Conservation (phyloP, 495 filamentous ascomycete genomes). For the Bacidia gigantensis region DNA sequence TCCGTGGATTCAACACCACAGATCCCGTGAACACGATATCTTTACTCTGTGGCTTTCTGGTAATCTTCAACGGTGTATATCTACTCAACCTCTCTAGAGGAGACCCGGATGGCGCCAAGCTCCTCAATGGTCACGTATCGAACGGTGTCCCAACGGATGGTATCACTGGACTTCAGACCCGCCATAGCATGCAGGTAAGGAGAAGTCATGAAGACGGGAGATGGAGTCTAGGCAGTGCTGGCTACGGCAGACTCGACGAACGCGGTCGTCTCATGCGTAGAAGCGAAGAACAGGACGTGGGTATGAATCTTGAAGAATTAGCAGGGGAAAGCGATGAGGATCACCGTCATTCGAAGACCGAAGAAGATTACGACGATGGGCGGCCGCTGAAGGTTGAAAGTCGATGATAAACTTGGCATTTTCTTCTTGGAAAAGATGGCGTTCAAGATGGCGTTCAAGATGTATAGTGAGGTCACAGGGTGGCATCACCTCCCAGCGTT, state of each 20-base stretch:
- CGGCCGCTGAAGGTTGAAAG: conserved; percentile 30
- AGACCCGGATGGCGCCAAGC: conserved; percentile 66
- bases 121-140: conserved; percentile 47
- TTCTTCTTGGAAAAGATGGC: background rate
- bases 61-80: conserved; percentile 96
- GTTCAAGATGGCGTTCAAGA: background rate
- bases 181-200: conserved; percentile 81
- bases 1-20: conserved; percentile 92
- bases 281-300: conserved; percentile 66
- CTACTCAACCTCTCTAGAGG: conserved; percentile 85
- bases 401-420: conserved; percentile 21
- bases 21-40: conserved; percentile 89
- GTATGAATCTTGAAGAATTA: conserved; percentile 51
- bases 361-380: conserved; percentile 16
- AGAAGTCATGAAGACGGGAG: conserved; percentile 47
- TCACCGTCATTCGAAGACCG: conserved; percentile 2
- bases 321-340: conserved; percentile 57
- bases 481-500: too few relatives aligned
- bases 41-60: conserved; percentile 81
- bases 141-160: conserved; percentile 78
- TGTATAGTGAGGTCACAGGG: too few relatives aligned
- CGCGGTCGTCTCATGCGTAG: conserved; percentile 70
- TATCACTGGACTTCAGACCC: conserved; percentile 74
- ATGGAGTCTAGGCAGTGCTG: conserved; percentile 43
- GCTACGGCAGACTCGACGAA: conserved; percentile 40